A percentile compares a stretch with the other conserved stretches of the same genome.
These are phyloP conservation scores for Glaciozyma antarctica DNA, from an alignment of 768 basidiomycete genomes.

Conservation along the genomic window DNA sequence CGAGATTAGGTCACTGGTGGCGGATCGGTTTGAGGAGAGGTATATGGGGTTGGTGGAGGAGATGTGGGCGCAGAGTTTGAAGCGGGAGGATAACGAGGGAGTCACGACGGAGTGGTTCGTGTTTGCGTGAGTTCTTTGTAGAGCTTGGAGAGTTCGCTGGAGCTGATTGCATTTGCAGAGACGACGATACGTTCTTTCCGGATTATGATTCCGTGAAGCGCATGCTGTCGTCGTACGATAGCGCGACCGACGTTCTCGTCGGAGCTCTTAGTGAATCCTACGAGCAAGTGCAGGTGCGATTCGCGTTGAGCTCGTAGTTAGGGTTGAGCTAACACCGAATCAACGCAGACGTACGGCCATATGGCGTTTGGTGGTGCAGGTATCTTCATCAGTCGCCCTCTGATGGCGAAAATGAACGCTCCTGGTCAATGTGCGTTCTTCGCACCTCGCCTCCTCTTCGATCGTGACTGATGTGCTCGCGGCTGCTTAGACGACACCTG, in stretches of 20 bases:
- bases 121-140: slow-evolving; percentile 18
- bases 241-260: slow-evolving; percentile 5
- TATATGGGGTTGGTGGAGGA: slow-evolving; percentile 29
- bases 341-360: slow-evolving; percentile 23
- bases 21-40: slow-evolving; percentile 29
- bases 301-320: too few relatives aligned
- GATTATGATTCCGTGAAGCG: slow-evolving; percentile 24
- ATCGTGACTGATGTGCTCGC: too few relatives aligned
- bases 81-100: slow-evolving; percentile 5
- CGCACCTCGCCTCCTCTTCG: background rate
- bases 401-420: background rate
- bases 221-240: slow-evolving; percentile 8
- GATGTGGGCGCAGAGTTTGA: slow-evolving; percentile 18
- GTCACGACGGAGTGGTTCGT: slow-evolving; percentile 29
- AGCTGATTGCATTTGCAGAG: slow-evolving; percentile 2
- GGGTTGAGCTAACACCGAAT: background rate
- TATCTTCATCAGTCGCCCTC: background rate
- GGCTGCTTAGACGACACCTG: too few relatives aligned
- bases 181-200: slow-evolving; percentile 33
- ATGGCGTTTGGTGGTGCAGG: slow-evolving; percentile 24
- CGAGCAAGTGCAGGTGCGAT: slow-evolving; percentile 17
- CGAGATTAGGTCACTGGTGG: slow-evolving; percentile 15
- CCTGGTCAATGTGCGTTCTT: background rate
- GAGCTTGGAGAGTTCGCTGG: background rate
- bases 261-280: slow-evolving; percentile 28